Evolutionary conservation across 2,329 filamentous ascomycete species (phyloP).

Genomic region (Colletotrichum tanaceti): DNA sequence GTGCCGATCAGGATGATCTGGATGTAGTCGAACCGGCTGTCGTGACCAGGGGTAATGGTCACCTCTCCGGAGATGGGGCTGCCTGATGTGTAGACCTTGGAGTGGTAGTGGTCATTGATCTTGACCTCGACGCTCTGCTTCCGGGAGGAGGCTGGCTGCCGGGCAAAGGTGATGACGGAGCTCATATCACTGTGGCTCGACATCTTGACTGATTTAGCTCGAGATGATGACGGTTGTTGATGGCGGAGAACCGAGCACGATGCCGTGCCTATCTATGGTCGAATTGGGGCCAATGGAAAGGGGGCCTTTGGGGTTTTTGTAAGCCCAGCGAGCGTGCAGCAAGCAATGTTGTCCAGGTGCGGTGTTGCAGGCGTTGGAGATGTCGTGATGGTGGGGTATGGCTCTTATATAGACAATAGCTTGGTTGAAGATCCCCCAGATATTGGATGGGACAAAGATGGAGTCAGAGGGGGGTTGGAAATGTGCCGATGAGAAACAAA

Average conservation of each 20-base stretch:
- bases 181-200: slow-evolving; percentile 40
- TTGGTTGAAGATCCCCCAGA: slow-evolving; percentile 19
- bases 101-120: slow-evolving; percentile 64
- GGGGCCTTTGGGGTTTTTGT: slow-evolving; percentile 1
- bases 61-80: slow-evolving; percentile 63
- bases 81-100: slow-evolving; percentile 68
- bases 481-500: slow-evolving; percentile 12
- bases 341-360: background rate
- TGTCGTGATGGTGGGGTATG: slow-evolving; percentile 7
- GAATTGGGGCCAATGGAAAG: background rate
- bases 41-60: slow-evolving; percentile 57
- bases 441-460: slow-evolving; percentile 24
- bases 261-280: background rate
- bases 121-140: slow-evolving; percentile 59
- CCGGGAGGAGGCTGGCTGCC: slow-evolving; percentile 44
- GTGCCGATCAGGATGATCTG: slow-evolving; percentile 65
- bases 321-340: slow-evolving; percentile 23
- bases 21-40: slow-evolving; percentile 62
- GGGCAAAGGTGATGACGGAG: slow-evolving; percentile 38
- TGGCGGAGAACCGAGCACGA: background rate
- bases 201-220: slow-evolving; percentile 24
- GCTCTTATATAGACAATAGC: slow-evolving; percentile 17
- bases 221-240: background rate
- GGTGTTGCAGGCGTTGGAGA: background rate
- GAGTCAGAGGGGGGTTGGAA: slow-evolving; percentile 7